These are phyloP conservation scores for Corchorus olitorius DNA, from an alignment of 345 rosid species.

Conservation along the genomic window DNA sequence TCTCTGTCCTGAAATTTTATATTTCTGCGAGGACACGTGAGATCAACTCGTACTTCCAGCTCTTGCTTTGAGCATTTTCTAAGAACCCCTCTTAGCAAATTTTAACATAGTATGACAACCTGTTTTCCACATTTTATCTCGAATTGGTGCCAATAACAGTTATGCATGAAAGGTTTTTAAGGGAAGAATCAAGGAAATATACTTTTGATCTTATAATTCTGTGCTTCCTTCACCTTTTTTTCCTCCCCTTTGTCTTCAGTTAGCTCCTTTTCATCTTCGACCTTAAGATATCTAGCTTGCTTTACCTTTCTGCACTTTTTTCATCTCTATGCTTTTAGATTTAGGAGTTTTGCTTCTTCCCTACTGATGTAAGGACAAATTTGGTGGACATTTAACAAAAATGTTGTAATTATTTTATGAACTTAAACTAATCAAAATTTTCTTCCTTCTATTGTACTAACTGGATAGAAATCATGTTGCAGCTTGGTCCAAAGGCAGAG, in stretches of 20 bases:
- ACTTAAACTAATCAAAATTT: not conserved
- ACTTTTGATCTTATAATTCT: not conserved
- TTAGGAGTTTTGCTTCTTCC: not conserved
- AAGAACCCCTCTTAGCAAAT: not conserved
- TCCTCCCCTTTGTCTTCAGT: not conserved
- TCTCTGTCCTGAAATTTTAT: not conserved
- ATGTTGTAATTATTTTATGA: not conserved
- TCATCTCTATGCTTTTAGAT: not conserved
- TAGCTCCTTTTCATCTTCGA: not conserved
- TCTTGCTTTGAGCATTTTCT: not conserved
- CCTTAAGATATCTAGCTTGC: not conserved
- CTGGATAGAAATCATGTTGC: constrained; percentile 23
- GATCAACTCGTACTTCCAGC: not conserved
- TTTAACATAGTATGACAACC: not conserved
- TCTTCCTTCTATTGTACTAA: constrained; percentile 5
- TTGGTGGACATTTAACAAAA: not conserved
- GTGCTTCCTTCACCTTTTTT: not conserved
- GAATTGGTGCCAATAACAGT: not conserved
- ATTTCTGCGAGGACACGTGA: not conserved
- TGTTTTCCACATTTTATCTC: not conserved
- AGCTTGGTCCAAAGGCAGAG: constrained; percentile 94
- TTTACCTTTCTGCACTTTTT: not conserved
- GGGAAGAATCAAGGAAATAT: not conserved
- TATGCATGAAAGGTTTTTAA: not conserved
- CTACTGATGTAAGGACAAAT: not conserved